A percentile compares a stretch with the other conserved stretches of the same genome.
Evolutionary conservation across 768 basidiomycete species (phyloP).

Genomic region (Pleurotus ostreatus): DNA sequence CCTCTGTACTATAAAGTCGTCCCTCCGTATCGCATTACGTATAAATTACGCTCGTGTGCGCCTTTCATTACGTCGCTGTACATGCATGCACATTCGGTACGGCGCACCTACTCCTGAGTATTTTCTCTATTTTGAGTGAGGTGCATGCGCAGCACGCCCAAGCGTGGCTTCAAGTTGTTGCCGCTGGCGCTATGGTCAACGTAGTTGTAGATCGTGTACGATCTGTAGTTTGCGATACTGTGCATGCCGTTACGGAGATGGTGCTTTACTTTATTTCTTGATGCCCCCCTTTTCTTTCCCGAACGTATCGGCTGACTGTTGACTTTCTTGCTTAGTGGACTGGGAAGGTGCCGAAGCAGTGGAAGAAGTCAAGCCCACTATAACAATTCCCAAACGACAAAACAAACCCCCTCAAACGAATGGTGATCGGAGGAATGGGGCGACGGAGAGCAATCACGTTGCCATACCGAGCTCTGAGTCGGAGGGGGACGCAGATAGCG

Average conservation of each 20-base stretch:
- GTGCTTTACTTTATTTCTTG: no score
- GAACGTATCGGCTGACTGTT: constrained; percentile 14
- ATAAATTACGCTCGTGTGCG: constrained; percentile 14
- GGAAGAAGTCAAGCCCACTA: constrained; percentile 35
- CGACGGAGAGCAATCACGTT: not conserved
- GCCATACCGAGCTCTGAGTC: constrained; percentile 34
- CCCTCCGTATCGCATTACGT: constrained; percentile 8
- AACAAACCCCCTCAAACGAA: constrained; percentile 1
- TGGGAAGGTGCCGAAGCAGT: constrained; percentile 69
- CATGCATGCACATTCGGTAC: constrained; percentile 13
- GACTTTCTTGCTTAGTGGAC: constrained; percentile 44
- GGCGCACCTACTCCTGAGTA: constrained; percentile 16
- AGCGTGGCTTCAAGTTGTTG: not conserved
- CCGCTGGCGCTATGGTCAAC: not conserved
- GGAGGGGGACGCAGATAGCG: constrained; percentile 49
- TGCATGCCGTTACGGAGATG: no score
- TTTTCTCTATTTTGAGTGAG: constrained; percentile 29
- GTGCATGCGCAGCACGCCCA: constrained; percentile 10
- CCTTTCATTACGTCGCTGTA: constrained; percentile 15
- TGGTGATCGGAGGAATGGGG: not conserved
- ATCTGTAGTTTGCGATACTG: constrained; percentile 13
- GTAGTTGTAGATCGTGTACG: not conserved
- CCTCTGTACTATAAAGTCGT: not conserved
- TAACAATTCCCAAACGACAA: constrained; percentile 11
- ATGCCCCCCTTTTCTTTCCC: not conserved